These are phyloP conservation scores for Singerocomus inundabilis DNA, from an alignment of 1,284 basidiomycete species.

Conservation along the genomic window DNA sequence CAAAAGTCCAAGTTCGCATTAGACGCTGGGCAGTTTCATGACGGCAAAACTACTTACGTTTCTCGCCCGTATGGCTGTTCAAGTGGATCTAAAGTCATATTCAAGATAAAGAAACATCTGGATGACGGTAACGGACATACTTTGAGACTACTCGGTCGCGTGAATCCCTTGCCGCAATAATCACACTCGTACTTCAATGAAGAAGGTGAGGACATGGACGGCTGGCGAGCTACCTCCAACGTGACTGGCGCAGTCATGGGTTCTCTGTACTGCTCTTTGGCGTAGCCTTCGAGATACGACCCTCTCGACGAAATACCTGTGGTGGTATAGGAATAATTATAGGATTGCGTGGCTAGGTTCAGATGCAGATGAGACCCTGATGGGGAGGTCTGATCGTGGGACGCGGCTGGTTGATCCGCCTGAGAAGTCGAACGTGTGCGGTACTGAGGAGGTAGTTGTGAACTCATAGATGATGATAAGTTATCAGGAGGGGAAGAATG, in stretches of 20 bases:
- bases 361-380: conserved; percentile 30
- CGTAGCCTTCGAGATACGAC: conserved; percentile 16
- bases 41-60: conserved; percentile 53
- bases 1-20: conserved; percentile 9
- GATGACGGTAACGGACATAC: conserved; percentile 37
- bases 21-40: conserved; percentile 2
- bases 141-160: conserved; percentile 77
- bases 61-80: conserved; percentile 83
- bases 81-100: conserved; percentile 63
- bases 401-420: conserved; percentile 24
- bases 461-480: conserved; percentile 22
- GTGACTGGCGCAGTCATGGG: conserved; percentile 4
- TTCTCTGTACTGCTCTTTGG: conserved; percentile 26
- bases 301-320: conserved; percentile 22
- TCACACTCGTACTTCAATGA: conserved; percentile 68
- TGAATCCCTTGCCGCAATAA: conserved; percentile 80
- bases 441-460: conserved; percentile 22
- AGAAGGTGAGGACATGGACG: conserved; percentile 25
- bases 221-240: conserved; percentile 18
- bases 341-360: conserved; percentile 22
- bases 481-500: conserved; percentile 22
- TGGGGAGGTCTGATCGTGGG: conserved; percentile 30
- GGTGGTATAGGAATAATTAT: conserved; percentile 20
- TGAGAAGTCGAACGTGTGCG: conserved; percentile 32
- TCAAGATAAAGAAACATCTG: conserved; percentile 10